phyloP scores from a whole-genome alignment of 2,329 filamentous ascomycete species.

The Colletotrichum liaoningense region DNA sequence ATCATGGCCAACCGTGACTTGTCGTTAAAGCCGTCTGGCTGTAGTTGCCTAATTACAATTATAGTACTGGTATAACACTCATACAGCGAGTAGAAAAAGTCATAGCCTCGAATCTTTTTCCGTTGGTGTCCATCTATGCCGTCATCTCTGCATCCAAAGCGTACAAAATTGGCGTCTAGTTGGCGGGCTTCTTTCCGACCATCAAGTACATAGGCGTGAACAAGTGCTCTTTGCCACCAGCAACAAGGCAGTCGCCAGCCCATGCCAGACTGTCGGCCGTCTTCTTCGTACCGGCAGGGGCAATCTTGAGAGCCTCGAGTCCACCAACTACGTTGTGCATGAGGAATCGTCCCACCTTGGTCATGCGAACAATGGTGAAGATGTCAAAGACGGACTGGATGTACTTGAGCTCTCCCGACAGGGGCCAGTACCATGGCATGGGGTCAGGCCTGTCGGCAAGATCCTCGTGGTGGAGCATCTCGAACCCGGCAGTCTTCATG shows the following conservation, averaged over 20 bases:
- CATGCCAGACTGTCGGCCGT: conserved; percentile 89
- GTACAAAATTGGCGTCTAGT: conserved; percentile 19
- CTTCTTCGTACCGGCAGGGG: conserved; percentile 89
- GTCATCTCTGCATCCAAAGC: conserved; percentile 33
- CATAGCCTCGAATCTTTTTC: conserved; percentile 2
- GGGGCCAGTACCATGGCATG: conserved; percentile 93
- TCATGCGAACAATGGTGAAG: conserved; percentile 89
- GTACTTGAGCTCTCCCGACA: conserved; percentile 87
- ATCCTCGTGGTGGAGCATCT: conserved; percentile 55
- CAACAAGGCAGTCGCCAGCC: conserved; percentile 87
- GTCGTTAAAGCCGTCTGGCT: not conserved
- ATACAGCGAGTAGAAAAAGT: conserved; percentile 6
- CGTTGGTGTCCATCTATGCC: not conserved
- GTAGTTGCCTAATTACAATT: conserved; percentile 30
- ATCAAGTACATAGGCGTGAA: conserved; percentile 99
- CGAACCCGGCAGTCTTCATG: conserved; percentile 86
- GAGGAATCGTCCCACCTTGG: conserved; percentile 79
- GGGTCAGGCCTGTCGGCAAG: conserved; percentile 77
- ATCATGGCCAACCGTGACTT: not conserved
- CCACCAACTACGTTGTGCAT: conserved; percentile 82
- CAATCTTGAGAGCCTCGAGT: conserved; percentile 80
- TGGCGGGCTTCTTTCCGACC: conserved; percentile 84
- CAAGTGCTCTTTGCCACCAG: conserved; percentile 87
- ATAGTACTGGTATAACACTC: conserved; percentile 21
- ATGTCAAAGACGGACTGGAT: conserved; percentile 83